Conservation (phyloP, 2,329 filamentous ascomycete genomes). For the Hortaea sp. region DNA sequence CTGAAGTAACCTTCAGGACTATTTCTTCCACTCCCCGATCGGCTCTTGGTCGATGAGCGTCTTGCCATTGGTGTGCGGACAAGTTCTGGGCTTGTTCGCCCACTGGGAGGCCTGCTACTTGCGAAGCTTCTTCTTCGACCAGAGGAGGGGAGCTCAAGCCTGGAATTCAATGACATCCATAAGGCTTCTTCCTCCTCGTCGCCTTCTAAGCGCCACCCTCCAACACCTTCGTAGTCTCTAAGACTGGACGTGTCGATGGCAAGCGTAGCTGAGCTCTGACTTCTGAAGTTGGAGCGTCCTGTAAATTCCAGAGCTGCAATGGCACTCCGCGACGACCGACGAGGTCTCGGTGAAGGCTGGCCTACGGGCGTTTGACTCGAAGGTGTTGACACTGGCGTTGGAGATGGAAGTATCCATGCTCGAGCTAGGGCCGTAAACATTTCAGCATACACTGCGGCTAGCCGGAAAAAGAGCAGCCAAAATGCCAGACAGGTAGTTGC, state of each 20-base stretch:
- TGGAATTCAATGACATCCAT: slow-evolving; percentile 30
- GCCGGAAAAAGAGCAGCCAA: slow-evolving; percentile 28
- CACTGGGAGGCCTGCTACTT: slow-evolving; percentile 20
- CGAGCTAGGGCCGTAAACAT: slow-evolving; percentile 30
- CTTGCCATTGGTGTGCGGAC: slow-evolving; percentile 21
- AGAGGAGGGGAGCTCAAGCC: slow-evolving; percentile 28
- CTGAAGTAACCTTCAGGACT: slow-evolving; percentile 19
- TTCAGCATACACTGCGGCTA: slow-evolving; percentile 33
- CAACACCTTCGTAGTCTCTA: slow-evolving; percentile 34
- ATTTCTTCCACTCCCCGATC: slow-evolving; percentile 6
- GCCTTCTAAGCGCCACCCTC: slow-evolving; percentile 28
- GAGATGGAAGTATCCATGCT: slow-evolving; percentile 22
- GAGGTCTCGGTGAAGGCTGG: slow-evolving; percentile 20
- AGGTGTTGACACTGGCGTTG: slow-evolving; percentile 1
- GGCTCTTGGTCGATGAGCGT: slow-evolving; percentile 1
- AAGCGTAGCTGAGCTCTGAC: slow-evolving; percentile 2
- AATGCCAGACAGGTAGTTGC: slow-evolving; percentile 7
- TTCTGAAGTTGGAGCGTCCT: neutral
- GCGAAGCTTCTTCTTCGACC: slow-evolving; percentile 25
- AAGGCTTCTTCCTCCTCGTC: slow-evolving; percentile 30
- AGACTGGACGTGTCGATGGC: slow-evolving; percentile 8
- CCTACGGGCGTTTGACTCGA: neutral
- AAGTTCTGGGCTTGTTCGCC: slow-evolving; percentile 27
- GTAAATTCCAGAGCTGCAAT: slow-evolving; percentile 1
- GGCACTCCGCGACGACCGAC: slow-evolving; percentile 13